A percentile compares a stretch with the other conserved stretches of the same genome.
Conservation (phyloP, 106 monocot genomes). For the Vanilla planifolia region DNA sequence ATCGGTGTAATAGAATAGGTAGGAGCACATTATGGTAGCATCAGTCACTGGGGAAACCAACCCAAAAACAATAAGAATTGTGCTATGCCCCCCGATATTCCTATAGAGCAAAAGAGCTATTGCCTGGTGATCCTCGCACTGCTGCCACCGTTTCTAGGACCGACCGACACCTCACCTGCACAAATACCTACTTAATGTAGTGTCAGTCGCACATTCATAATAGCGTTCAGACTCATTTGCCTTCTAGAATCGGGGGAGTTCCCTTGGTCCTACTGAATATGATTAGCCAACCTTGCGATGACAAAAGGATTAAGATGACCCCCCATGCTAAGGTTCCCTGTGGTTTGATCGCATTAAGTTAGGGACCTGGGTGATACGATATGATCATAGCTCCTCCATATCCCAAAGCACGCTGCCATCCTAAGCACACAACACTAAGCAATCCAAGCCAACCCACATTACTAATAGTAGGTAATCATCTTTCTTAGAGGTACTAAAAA, state of each 20-base stretch:
- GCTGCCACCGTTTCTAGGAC: conserved; percentile 8
- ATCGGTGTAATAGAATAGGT: conserved; percentile 12
- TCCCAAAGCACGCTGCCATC: conserved; percentile 16
- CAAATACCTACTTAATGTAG: background rate
- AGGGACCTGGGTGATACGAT: conserved; percentile 15
- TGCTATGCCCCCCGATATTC: conserved; percentile 4
- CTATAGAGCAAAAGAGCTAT: conserved; percentile 2
- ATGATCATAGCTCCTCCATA: conserved; percentile 18
- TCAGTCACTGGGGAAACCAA: conserved; percentile 14
- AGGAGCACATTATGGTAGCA: conserved; percentile 11
- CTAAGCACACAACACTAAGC: conserved; percentile 15
- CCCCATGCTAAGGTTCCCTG: too few relatives aligned
- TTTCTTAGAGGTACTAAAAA: too few relatives aligned
- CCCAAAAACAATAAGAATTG: background rate
- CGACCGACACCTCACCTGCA: conserved; percentile 1
- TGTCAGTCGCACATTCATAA: too few relatives aligned
- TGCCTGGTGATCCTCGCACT: background rate
- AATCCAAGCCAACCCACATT: conserved; percentile 15
- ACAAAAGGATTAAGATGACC: too few relatives aligned
- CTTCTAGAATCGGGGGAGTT: too few relatives aligned
- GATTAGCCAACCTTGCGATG: too few relatives aligned
- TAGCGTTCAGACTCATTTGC: too few relatives aligned
- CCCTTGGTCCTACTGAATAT: too few relatives aligned
- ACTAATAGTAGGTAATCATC: conserved; percentile 8
- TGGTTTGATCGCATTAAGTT: conserved; percentile 18